Percentiles rank a stretch among this genome's conserved stretches.
Conservation (phyloP, 2,329 filamentous ascomycete genomes). For the Tolypocladium endophyticum region DNA sequence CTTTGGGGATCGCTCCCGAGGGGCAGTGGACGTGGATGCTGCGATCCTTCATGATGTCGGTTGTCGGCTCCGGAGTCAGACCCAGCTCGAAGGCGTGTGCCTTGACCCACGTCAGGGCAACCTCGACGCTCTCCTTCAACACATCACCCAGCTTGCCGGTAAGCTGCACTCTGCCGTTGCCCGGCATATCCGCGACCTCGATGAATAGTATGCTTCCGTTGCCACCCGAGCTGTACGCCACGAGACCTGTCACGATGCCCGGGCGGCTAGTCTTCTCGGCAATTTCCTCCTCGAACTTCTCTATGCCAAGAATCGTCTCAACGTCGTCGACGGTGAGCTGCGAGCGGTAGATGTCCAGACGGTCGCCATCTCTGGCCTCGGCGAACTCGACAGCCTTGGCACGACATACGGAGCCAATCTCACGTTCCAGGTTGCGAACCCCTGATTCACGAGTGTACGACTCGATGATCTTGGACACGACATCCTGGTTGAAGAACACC, state of each 20-base stretch:
- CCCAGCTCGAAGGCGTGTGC: slow-evolving; percentile 88
- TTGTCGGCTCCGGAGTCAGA: slow-evolving; percentile 65
- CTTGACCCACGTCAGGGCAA: slow-evolving; percentile 94
- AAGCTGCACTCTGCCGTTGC: slow-evolving; percentile 80
- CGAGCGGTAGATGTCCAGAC: slow-evolving; percentile 60
- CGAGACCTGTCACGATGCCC: slow-evolving; percentile 89
- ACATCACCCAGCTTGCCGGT: slow-evolving; percentile 96
- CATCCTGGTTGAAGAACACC: slow-evolving; percentile 67
- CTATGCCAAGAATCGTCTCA: slow-evolving; percentile 83
- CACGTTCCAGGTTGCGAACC: slow-evolving; percentile 90
- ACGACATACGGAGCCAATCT: slow-evolving; percentile 88
- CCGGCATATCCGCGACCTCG: slow-evolving; percentile 95
- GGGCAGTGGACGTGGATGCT: slow-evolving; percentile 96
- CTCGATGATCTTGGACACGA: slow-evolving; percentile 91
- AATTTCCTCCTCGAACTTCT: slow-evolving; percentile 91
- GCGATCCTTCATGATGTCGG: slow-evolving; percentile 93
- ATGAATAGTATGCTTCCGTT: slow-evolving; percentile 97
- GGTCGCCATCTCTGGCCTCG: slow-evolving; percentile 69
- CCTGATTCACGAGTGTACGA: slow-evolving; percentile 94
- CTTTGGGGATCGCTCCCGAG: slow-evolving; percentile 89
- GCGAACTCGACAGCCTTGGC: slow-evolving; percentile 93
- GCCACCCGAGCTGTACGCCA: slow-evolving; percentile 85
- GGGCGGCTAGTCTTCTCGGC: slow-evolving; percentile 75
- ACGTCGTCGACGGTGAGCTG: slow-evolving; percentile 68
- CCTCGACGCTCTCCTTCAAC: slow-evolving; percentile 92